Base-by-base conservation (phyloP, 495 filamentous ascomycete species). In the Trichoderma orchidacearum region DNA sequence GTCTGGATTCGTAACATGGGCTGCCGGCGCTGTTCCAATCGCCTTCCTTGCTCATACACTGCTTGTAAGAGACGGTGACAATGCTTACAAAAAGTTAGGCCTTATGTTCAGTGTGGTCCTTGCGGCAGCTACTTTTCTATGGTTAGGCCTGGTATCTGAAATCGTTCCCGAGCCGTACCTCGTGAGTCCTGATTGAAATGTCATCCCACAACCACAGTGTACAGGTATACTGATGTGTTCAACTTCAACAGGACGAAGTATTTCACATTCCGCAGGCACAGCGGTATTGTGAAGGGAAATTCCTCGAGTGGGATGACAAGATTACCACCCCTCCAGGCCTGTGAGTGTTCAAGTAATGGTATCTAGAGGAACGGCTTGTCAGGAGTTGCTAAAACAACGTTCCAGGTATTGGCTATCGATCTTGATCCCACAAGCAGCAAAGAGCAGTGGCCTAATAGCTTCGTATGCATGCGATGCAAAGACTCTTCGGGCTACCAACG, bases 221-320 rank as follows among this genome's bases (percentile, higher is more conserved):
- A 50, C 17, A 31, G 21, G 29, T 58, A 55, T 58, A 28, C 69
- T 62, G 15, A 68, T 18, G 7, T 11, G n/a, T n/a, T n/a, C n/a
- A 12, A 12, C 18, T 11, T 52, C 5, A 4, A 13, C 57, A 92
- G 87, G 93, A 98, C 63, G 93, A 98, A 71, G 83, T 90, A 25
- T 98, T 98, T 69, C 93, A 98, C 63, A 83, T 96, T 52, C 85
- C 89, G 2, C 93, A 98, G 70, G 90, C 90, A 0, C 86, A 94
- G 55, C 77, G 78, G 8, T 98, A 97, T 67, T 95, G 91, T 69
- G 61, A 75, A 18, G 83, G 86, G 17, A 75, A 80, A 28, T 96
- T 84, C 71, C 65, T 67, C 30, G 71, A 84, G 17, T 98, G 94
- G 94, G 91, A 98, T 69, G 86, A 89, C 13, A 97, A 96, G 64